A percentile compares a stretch with the other conserved stretches of the same genome.
Evolutionary conservation across 768 basidiomycete species (phyloP).

Genomic region (Macrocybe gigantea): DNA sequence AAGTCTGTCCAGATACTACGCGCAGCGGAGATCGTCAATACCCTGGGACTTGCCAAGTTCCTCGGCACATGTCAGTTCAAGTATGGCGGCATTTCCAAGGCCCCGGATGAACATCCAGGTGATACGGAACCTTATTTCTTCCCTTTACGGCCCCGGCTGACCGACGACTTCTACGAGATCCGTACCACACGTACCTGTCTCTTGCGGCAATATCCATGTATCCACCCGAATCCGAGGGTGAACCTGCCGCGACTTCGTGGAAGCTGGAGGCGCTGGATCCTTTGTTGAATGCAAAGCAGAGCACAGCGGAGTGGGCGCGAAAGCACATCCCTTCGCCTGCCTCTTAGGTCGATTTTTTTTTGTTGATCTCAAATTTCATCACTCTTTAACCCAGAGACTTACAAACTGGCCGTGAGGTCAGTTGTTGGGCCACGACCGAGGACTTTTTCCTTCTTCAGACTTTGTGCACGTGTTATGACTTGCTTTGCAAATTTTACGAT

Average conservation of each 20-base stretch:
- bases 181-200: constrained; percentile 92
- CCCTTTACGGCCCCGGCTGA: neutral
- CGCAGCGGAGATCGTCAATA: constrained; percentile 50
- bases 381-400: neutral
- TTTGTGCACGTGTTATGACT: too few relatives aligned
- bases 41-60: constrained; percentile 51
- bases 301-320: constrained; percentile 65
- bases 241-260: constrained; percentile 39
- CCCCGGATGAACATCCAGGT: constrained; percentile 79
- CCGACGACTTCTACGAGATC: constrained; percentile 45
- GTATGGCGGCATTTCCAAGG: constrained; percentile 85
- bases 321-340: constrained; percentile 39
- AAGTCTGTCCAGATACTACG: constrained; percentile 57
- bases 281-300: constrained; percentile 60
- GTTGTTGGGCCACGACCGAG: too few relatives aligned
- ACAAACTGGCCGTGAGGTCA: neutral
- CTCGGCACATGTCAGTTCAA: constrained; percentile 78
- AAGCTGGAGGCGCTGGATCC: constrained; percentile 58
- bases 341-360: neutral
- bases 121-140: constrained; percentile 7
- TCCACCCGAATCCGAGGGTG: constrained; percentile 26
- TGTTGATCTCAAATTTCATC: neutral
- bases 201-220: constrained; percentile 76
- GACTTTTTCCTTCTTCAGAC: too few relatives aligned
- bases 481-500: too few relatives aligned